Base-by-base conservation (phyloP, 495 filamentous ascomycete genomes). In the Penicillium bialowiezense region DNA sequence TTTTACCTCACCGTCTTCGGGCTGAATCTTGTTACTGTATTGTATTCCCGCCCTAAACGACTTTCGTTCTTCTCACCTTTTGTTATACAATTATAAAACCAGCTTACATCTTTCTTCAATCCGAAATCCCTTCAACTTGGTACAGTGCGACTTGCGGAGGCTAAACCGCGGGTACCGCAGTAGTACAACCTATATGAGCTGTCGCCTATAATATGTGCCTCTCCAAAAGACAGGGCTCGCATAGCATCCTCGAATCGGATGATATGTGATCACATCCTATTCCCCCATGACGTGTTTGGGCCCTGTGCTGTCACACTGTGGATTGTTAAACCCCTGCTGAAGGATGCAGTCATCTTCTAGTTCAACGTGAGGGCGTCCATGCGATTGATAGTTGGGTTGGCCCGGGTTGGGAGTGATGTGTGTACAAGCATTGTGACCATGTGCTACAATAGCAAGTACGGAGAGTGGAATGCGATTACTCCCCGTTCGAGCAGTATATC, bases 241-340 rank as follows among this genome's bases (percentile, higher is more conserved):
- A 8, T 15, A 10, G 14, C 36, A 15, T 14, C 45, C 37, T 48
- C 45, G 45, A 48, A 48, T 48, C 45, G 45, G 45, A 48, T 48
- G 35, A 48, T 48, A 48, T 39, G 26, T 20, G 40, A 20, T 48
- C 17, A 13, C 33, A 39, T 48, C 44, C 44, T 39, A 39, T 48
- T 39, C 44, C 15, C 31, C 26, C 24, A 31, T 48, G 26, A 48
- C 28, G 45, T 35, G 20, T 17, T 39, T 15, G 12, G 37, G 31
- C 45, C 45, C 13, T 48, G 36, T 18, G 12, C 23, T 13, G 45
- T 48, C 26, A 32, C 45, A 48, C 45, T 13, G 35, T 48, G 17
- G 45, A 48, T 38, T 7, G 35, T 38, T 18, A 5, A 31, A 8
- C 26, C 35, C 36, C 45, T 48, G 29, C 21, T 45, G 36, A 29